Percentiles rank a stretch among this genome's conserved stretches.
Conservation (phyloP, 148 eudicot species). For the Oxyria digyna region DNA sequence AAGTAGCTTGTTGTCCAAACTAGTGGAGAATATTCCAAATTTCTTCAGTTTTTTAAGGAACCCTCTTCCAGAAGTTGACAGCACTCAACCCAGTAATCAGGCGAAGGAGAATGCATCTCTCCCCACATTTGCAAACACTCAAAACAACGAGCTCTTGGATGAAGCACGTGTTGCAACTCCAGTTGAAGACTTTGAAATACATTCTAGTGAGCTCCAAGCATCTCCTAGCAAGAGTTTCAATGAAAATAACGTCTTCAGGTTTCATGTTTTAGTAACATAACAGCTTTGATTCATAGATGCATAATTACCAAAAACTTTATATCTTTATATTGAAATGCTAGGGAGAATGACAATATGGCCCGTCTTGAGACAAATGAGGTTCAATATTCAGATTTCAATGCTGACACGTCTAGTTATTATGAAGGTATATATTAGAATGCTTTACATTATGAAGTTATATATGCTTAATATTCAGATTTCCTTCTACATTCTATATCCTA, state of each 20-base stretch:
- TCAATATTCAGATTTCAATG: slow-evolving; percentile 19
- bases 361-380: slow-evolving; percentile 15
- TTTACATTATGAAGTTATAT: too few relatives aligned
- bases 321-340: slow-evolving; percentile 4
- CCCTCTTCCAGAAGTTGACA: slow-evolving; percentile 19
- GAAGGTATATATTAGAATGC: background rate
- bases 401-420: slow-evolving; percentile 17
- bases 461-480: too few relatives aligned
- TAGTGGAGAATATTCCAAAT: slow-evolving; percentile 63
- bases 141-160: slow-evolving; percentile 21
- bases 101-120: slow-evolving; percentile 20
- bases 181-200: slow-evolving; percentile 21
- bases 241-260: slow-evolving; percentile 29
- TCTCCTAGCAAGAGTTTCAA: slow-evolving; percentile 15
- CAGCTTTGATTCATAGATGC: background rate
- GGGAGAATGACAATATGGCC: slow-evolving; percentile 21
- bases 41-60: slow-evolving; percentile 46
- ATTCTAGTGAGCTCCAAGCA: slow-evolving; percentile 27
- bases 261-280: background rate
- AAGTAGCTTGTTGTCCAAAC: slow-evolving; percentile 53
- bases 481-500: too few relatives aligned
- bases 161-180: slow-evolving; percentile 13
- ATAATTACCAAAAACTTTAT: background rate
- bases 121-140: slow-evolving; percentile 15
- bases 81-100: slow-evolving; percentile 11